Evolutionary conservation across 441 rosid species (phyloP), one percentile per base, ranked within the genome.

Genomic region (Erodium texanum): DNA sequence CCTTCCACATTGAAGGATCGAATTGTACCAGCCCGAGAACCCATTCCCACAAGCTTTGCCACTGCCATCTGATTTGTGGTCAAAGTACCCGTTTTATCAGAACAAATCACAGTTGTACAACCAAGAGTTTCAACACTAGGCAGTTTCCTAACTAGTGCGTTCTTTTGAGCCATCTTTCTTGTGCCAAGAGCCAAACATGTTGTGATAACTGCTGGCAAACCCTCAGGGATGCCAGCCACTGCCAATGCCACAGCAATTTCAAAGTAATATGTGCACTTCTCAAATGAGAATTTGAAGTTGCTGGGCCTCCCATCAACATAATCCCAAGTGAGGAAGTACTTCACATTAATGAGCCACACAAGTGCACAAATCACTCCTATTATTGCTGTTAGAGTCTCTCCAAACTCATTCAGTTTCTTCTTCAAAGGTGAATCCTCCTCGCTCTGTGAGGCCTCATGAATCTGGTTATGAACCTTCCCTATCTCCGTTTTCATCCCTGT

Each of bases 41-140:
- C 85, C 73, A 80, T 72, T 38, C 79, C 82, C 2, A 80, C 82
- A 68, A 82, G 82, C 66, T 68, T 78, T 1, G 78, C 38, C 50
- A 76, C 85, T 0, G 85, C 80, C 85, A 82, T 82, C 76, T 82
- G 85, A 68, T 82, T 82, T 11, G 83, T 82, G 0, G 85, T 82
- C 79, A 82, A 73, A 54, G 85, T 82, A 43, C 85, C 85, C 0
- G 85, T 82, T 58, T 82, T 82, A 56, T 82, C 85, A 12, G 85
- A 82, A 62, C 85, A 82, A 61, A 82, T 82, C 71, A 82, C 85
- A 24, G 85, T 82, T 0, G 85, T 80, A 70, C 85, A 82, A 2
- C 85, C 85, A 67, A 82, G 66, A 2, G 85, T 82, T 72, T 82
- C 85, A 32, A 82, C 85, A 16, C 85, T 82, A 0, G 85, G 85